Evolutionary conservation across 768 basidiomycete species (phyloP).

Genomic region (Pleurotus eryngii): DNA sequence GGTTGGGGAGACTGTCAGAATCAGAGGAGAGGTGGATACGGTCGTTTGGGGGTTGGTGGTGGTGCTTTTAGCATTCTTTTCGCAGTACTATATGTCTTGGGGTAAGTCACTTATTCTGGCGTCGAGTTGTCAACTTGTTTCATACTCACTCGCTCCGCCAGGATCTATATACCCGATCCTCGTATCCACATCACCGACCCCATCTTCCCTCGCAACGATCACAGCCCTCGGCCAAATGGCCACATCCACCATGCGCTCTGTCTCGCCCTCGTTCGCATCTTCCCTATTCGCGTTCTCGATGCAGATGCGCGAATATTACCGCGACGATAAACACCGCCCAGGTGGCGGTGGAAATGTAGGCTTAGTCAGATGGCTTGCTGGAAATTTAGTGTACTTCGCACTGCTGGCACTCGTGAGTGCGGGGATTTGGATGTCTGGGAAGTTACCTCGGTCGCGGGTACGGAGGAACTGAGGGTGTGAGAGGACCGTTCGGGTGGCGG

Average conservation of each 20-base stretch:
- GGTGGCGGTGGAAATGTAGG: too few species aligned
- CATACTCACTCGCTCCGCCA: not conserved
- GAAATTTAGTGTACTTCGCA: too few species aligned
- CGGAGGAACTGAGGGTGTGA: too few species aligned
- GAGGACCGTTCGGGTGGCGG: too few species aligned
- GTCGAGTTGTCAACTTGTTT: too few species aligned
- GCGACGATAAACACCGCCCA: too few species aligned
- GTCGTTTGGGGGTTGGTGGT: conserved; percentile 14
- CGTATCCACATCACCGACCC: conserved; percentile 16
- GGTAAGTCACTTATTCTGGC: conserved; percentile 4
- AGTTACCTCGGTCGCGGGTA: too few species aligned
- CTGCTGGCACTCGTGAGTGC: too few species aligned
- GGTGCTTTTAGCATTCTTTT: conserved; percentile 5
- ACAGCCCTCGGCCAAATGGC: conserved; percentile 27
- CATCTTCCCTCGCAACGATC: conserved; percentile 20
- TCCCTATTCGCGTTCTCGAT: conserved; percentile 24
- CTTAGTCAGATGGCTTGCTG: too few species aligned
- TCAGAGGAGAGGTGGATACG: conserved; percentile 12
- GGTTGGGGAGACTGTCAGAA: conserved; percentile 13
- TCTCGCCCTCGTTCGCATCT: conserved; percentile 18
- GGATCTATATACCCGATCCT: conserved; percentile 20
- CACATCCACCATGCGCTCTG: conserved; percentile 14
- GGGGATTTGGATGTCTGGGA: too few species aligned
- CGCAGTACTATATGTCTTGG: conserved; percentile 15
- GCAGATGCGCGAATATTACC: conserved; percentile 2